phyloP scores from a whole-genome alignment of 164 flowering plant species.

The Santalum album region DNA sequence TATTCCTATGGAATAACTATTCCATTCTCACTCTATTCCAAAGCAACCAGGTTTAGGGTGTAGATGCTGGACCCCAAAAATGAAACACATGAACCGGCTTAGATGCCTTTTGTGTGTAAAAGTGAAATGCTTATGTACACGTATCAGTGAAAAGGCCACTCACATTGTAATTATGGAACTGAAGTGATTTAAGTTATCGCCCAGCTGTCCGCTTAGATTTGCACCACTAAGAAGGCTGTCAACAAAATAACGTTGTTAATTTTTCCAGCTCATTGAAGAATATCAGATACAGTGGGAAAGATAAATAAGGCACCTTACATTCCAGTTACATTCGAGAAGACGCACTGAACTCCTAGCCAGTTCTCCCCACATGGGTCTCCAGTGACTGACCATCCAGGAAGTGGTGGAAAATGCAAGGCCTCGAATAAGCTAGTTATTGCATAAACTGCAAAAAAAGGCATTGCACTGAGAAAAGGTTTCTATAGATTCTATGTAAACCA shows the following conservation, averaged over 20 bases:
- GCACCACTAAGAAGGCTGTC: slow-evolving; percentile 28
- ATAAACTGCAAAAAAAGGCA: slow-evolving; percentile 28
- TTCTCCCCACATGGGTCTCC: slow-evolving; percentile 80
- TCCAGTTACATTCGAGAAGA: slow-evolving; percentile 55
- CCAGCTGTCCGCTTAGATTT: slow-evolving; percentile 48
- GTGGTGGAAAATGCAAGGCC: slow-evolving; percentile 55
- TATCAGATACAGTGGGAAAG: slow-evolving; percentile 4
- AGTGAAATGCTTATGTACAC: neutral
- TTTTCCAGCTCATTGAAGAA: neutral
- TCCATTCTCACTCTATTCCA: too few relatives aligned
- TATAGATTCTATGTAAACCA: neutral
- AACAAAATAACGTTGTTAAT: slow-evolving; percentile 5
- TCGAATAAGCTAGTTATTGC: slow-evolving; percentile 58
- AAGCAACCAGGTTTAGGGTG: too few relatives aligned
- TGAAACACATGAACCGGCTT: neutral
- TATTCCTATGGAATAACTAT: too few relatives aligned
- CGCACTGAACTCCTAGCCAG: slow-evolving; percentile 89
- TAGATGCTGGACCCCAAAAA: too few relatives aligned
- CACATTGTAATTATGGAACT: slow-evolving; percentile 41
- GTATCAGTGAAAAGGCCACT: slow-evolving; percentile 9
- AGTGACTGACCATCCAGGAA: slow-evolving; percentile 58
- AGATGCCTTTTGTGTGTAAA: neutral
- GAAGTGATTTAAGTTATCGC: slow-evolving; percentile 27
- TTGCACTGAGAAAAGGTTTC: neutral
- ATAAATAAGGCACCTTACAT: slow-evolving; percentile 46